Evolutionary conservation across 192 early-diverging fungal species (phyloP).

Genomic region (Umbelopsis vinacea): DNA sequence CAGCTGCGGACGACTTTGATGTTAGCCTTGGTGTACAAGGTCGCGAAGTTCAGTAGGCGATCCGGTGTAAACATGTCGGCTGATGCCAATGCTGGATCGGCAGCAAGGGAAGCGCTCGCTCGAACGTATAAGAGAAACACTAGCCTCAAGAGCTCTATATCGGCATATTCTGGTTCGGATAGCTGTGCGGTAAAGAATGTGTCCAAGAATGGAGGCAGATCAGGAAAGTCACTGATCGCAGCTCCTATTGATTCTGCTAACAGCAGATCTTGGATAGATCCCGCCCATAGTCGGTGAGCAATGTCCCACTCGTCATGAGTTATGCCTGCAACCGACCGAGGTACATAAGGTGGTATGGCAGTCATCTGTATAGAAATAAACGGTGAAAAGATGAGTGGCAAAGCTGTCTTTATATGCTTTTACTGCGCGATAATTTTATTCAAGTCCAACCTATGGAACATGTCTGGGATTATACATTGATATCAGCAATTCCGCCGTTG

Average conservation of each 20-base stretch:
- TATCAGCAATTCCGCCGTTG: slow-evolving; percentile 77
- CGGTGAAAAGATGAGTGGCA: neutral
- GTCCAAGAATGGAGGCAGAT: slow-evolving; percentile 1
- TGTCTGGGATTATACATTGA: slow-evolving; percentile 19
- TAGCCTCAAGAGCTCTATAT: neutral
- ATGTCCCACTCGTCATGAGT: neutral
- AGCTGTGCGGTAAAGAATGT: slow-evolving; percentile 6
- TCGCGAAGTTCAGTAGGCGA: slow-evolving; percentile 7
- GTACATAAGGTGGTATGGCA: slow-evolving; percentile 10
- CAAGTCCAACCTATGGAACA: neutral
- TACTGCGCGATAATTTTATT: slow-evolving; percentile 13
- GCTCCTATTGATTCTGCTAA: neutral
- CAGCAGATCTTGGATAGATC: neutral
- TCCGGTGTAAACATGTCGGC: slow-evolving; percentile 9
- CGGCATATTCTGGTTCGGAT: neutral
- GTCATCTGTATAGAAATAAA: neutral
- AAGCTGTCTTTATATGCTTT: neutral
- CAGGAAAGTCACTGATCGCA: neutral
- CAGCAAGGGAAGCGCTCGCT: neutral
- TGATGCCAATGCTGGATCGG: neutral
- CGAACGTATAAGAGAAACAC: slow-evolving; percentile 16
- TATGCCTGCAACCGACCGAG: neutral
- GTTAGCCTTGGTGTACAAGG: slow-evolving; percentile 7
- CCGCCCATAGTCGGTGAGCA: slow-evolving; percentile 2
- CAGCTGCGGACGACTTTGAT: neutral